phyloP scores from a whole-genome alignment of 257 asterid genomes.

The Fraxinus pennsylvanica region DNA sequence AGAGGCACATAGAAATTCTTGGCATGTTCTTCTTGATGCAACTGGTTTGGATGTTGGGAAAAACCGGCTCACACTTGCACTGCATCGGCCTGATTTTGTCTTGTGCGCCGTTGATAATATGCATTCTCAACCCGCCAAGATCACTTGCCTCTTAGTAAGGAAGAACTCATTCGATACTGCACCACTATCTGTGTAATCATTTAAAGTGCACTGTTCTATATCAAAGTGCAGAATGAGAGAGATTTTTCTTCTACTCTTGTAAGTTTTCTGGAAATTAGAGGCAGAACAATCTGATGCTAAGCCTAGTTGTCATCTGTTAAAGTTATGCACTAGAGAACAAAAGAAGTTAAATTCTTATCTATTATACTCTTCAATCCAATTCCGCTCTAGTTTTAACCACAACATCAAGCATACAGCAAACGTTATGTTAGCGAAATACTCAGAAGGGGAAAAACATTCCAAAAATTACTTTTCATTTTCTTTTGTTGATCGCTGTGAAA shows the following conservation, averaged over 20 bases:
- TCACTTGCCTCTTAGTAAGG: slow-evolving; percentile 69
- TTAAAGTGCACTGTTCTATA: not conserved
- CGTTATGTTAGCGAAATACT: no score
- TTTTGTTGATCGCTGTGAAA: no score
- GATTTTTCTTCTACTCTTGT: not conserved
- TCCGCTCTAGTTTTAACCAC: not conserved
- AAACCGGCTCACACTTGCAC: slow-evolving; percentile 55
- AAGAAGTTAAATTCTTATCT: no score
- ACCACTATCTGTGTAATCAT: slow-evolving; percentile 29
- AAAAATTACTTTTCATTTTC: no score
- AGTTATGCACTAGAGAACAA: not conserved
- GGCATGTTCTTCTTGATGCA: slow-evolving; percentile 77
- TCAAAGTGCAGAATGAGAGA: not conserved
- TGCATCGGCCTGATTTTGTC: slow-evolving; percentile 75
- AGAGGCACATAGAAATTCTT: slow-evolving; percentile 68
- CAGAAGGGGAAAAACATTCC: no score
- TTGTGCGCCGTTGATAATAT: slow-evolving; percentile 49
- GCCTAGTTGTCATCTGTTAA: not conserved
- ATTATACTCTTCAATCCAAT: not conserved
- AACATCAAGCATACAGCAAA: no score
- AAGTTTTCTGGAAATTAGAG: not conserved
- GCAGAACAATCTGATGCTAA: not conserved
- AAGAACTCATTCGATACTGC: slow-evolving; percentile 56
- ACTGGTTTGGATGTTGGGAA: slow-evolving; percentile 43
- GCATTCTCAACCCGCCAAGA: slow-evolving; percentile 52